phyloP scores from a whole-genome alignment of 495 filamentous ascomycete species.

The Evansstolkia leycettana region DNA sequence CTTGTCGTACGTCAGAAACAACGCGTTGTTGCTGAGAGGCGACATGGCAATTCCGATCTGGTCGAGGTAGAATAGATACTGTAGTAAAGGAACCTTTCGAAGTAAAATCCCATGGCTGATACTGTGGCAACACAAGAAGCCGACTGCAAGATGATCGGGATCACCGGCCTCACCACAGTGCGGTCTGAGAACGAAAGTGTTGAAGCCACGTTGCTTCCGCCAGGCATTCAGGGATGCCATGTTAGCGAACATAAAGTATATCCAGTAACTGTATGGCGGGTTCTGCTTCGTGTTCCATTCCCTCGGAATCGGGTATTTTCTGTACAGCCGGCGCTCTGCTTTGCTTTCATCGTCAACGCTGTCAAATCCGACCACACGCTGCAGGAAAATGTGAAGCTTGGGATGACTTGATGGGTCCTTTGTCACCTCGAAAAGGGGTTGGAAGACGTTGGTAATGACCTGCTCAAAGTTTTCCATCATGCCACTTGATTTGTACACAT shows the following conservation, averaged over 20 bases:
- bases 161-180: constrained; percentile 97
- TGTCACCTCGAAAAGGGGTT: constrained; percentile 90
- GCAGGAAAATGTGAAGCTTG: constrained; percentile 88
- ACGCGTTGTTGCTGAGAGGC: constrained; percentile 90
- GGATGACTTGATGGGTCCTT: constrained; percentile 75
- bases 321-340: constrained; percentile 76
- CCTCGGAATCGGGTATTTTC: constrained; percentile 83
- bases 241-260: constrained; percentile 94
- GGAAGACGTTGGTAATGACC: constrained; percentile 83
- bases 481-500: constrained; percentile 81
- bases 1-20: constrained; percentile 94
- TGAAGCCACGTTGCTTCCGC: constrained; percentile 86
- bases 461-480: constrained; percentile 85
- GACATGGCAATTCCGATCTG: constrained; percentile 99
- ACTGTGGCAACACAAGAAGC: constrained; percentile 88
- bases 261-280: constrained; percentile 97
- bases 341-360: constrained; percentile 99
- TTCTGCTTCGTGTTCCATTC: constrained; percentile 88
- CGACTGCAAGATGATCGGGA: constrained; percentile 88
- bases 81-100: constrained; percentile 84
- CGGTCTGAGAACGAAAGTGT: constrained; percentile 84
- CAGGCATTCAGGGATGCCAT: constrained; percentile 84
- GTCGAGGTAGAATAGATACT: constrained; percentile 96
- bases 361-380: constrained; percentile 92
- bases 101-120: constrained; percentile 92